A percentile compares a stretch with the other conserved stretches of the same genome.
Evolutionary conservation across 1,139 yeast genomes (phyloP).

Genomic region (Geotrichum fermentans): DNA sequence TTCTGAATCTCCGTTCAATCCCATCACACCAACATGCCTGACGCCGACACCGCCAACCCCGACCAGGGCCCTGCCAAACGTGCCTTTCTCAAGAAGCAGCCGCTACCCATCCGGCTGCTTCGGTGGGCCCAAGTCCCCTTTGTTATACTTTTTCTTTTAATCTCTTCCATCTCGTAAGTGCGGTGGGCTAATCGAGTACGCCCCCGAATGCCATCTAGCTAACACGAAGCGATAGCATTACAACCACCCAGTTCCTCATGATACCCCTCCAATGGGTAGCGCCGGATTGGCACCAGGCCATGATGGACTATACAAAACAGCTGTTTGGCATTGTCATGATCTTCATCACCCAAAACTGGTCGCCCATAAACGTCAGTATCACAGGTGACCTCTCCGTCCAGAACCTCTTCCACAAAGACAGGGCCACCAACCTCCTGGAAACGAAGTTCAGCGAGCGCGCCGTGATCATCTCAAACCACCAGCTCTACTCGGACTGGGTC

Average conservation of each 20-base stretch:
- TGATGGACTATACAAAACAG: slow-evolving; percentile 39
- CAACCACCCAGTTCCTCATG: slow-evolving; percentile 30
- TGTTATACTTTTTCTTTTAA: slow-evolving; percentile 2
- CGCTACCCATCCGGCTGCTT: background rate
- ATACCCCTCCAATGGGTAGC: slow-evolving; percentile 31
- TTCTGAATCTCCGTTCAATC: background rate
- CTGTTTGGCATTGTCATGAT: slow-evolving; percentile 37
- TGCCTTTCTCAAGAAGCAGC: background rate
- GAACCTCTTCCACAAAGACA: slow-evolving; percentile 28
- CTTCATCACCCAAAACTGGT: slow-evolving; percentile 33
- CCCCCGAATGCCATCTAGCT: too few species aligned
- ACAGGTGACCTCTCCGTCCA: slow-evolving; percentile 35
- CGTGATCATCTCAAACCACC: slow-evolving; percentile 77
- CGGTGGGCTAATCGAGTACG: background rate
- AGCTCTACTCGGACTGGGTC: slow-evolving; percentile 92
- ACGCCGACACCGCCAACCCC: background rate
- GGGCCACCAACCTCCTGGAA: slow-evolving; percentile 29
- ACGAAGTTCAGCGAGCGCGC: slow-evolving; percentile 43
- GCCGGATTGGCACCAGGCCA: slow-evolving; percentile 31
- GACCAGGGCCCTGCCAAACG: background rate
- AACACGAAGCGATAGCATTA: too few species aligned
- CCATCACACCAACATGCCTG: background rate
- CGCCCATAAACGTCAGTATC: slow-evolving; percentile 35
- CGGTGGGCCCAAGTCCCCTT: slow-evolving; percentile 14
- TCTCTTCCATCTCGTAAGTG: slow-evolving; percentile 15